Conservation (phyloP, 495 filamentous ascomycete species). For the Cryomyces antarcticus region DNA sequence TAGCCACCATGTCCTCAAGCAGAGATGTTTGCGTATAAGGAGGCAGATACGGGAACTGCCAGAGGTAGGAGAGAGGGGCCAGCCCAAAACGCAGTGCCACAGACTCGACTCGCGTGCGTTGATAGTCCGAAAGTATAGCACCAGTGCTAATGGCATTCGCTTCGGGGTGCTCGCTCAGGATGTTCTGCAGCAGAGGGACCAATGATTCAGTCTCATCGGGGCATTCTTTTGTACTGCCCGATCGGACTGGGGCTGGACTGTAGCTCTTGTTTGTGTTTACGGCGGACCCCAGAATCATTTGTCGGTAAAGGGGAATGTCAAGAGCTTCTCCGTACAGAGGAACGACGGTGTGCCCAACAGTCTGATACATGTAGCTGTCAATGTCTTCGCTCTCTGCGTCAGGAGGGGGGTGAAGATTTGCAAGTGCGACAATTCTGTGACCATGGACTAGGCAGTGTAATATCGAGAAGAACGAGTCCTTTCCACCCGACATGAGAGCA, state of each 20-base stretch:
- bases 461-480: constrained; percentile 87
- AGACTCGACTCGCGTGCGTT: constrained; percentile 82
- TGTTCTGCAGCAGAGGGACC: constrained; percentile 42
- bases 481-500: constrained; percentile 84
- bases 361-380: constrained; percentile 99
- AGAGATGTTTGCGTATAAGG: constrained; percentile 27
- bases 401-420: constrained; percentile 55
- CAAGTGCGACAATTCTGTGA: constrained; percentile 69
- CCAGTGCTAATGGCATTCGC: constrained; percentile 75
- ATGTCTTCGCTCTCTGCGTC: constrained; percentile 41
- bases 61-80: constrained; percentile 64
- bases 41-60: constrained; percentile 70
- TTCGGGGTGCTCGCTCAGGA: constrained; percentile 45
- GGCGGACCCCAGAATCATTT: constrained; percentile 45
- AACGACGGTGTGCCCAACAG: constrained; percentile 71
- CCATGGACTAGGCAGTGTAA: constrained; percentile 77
- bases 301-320: constrained; percentile 58
- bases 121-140: constrained; percentile 86
- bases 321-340: constrained; percentile 68
- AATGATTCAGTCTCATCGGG: constrained; percentile 79
- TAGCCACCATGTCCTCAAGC: constrained; percentile 59
- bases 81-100: constrained; percentile 61
- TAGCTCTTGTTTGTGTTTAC: constrained; percentile 46
- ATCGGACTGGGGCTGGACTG: not conserved
- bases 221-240: not conserved